These are phyloP conservation scores for Mycena maculata DNA, from an alignment of 768 basidiomycete genomes.

Conservation along the genomic window DNA sequence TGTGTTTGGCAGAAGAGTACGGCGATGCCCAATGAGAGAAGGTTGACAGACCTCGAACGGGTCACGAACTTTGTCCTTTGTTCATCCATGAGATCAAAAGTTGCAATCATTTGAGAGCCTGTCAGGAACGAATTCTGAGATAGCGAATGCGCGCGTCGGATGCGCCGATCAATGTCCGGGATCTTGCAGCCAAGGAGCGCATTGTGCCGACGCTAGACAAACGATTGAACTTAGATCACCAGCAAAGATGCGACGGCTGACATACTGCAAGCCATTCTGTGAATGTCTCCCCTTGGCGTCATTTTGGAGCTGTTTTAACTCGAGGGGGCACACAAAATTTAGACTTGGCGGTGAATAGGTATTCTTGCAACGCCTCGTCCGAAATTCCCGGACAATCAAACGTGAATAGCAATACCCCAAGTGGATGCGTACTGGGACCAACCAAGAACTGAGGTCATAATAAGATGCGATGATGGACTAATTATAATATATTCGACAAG, in stretches of 20 bases:
- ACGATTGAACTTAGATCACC: neutral
- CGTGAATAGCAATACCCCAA: neutral
- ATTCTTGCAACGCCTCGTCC: constrained; percentile 24
- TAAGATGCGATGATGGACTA: no score
- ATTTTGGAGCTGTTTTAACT: constrained; percentile 25
- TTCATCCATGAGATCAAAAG: neutral
- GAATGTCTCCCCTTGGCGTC: constrained; percentile 21
- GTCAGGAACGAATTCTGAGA: constrained; percentile 28
- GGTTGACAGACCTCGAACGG: constrained; percentile 12
- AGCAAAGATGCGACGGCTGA: neutral
- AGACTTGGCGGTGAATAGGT: constrained; percentile 2
- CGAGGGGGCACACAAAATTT: constrained; percentile 26
- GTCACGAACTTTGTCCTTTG: constrained; percentile 24
- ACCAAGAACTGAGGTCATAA: constrained; percentile 7
- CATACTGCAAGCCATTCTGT: constrained; percentile 29
- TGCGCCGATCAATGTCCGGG: constrained; percentile 30
- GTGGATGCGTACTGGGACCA: neutral
- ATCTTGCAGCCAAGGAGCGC: constrained; percentile 27
- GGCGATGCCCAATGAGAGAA: neutral
- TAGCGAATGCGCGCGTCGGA: constrained; percentile 26
- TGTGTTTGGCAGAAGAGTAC: no score
- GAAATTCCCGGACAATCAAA: constrained; percentile 8
- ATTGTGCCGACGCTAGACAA: constrained; percentile 12
- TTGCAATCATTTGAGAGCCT: neutral
- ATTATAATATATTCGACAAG: no score